A percentile compares a stretch with the other conserved stretches of the same genome.
Conservation (phyloP, 1,284 basidiomycete species). For the Wolfiporia cocos region DNA sequence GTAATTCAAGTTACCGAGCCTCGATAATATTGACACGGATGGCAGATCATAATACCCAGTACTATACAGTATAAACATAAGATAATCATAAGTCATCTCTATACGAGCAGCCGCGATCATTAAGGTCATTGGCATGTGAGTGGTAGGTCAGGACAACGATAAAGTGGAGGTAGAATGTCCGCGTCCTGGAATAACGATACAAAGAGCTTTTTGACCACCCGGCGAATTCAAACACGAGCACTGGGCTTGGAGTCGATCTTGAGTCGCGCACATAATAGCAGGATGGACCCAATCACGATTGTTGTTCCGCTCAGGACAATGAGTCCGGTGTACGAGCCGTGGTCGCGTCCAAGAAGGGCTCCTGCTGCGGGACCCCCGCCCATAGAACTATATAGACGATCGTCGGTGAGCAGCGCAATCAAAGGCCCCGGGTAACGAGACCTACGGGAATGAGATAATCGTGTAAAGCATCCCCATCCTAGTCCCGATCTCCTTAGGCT, state of each 20-base stretch:
- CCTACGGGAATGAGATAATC: slow-evolving; percentile 61
- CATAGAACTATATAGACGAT: slow-evolving; percentile 38
- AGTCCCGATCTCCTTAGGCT: slow-evolving; percentile 47
- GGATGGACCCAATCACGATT: slow-evolving; percentile 48
- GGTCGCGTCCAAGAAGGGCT: slow-evolving; percentile 36
- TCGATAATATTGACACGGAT: too few species aligned
- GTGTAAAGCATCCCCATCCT: slow-evolving; percentile 57
- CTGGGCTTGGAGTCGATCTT: slow-evolving; percentile 36
- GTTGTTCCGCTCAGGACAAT: slow-evolving; percentile 53
- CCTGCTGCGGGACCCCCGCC: slow-evolving; percentile 57
- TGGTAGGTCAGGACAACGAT: too few species aligned
- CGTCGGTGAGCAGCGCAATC: not conserved
- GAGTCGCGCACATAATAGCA: slow-evolving; percentile 43
- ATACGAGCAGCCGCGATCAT: too few species aligned
- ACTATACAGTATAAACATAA: too few species aligned
- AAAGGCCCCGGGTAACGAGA: slow-evolving; percentile 13
- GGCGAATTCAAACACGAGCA: slow-evolving; percentile 30
- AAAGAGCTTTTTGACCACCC: too few species aligned
- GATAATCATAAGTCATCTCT: too few species aligned
- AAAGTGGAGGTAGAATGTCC: too few species aligned
- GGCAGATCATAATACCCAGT: too few species aligned
- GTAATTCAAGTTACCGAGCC: too few species aligned
- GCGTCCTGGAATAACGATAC: too few species aligned
- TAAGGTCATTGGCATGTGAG: too few species aligned
- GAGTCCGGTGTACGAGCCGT: slow-evolving; percentile 44